Evolutionary conservation across 768 basidiomycete species (phyloP), one percentile per base, ranked within the genome.

Genomic region (Collybia nuda): DNA sequence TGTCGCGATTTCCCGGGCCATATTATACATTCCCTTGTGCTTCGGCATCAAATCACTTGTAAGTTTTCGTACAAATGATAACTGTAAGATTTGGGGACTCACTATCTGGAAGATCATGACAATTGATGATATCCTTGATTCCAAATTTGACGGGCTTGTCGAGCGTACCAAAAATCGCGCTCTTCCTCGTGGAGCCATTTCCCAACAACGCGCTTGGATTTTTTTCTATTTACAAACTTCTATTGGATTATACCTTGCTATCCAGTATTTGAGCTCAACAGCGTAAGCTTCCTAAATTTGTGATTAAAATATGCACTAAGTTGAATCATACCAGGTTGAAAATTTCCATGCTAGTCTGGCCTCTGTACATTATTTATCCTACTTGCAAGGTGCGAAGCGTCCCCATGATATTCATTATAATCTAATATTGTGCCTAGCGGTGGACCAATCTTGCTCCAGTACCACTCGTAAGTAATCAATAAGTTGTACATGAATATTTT

Each of bases 91-190:
- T 21, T 17, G n/a, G n/a, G n/a, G n/a, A 11, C 35, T n/a, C 29
- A 5, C 26, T n/a, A n/a, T n/a, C n/a, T n/a, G n/a, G n/a, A n/a
- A 67, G 66, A 66, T 67, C 11, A 67, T 67, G 66, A 64, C 65
- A 8, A 66, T 67, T 22, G 66, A 67, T 38, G 66, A 67, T 39
- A 55, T 67, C 12, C 55, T 67, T 8, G 65, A 67, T 50, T 54
- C 53, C 41, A 59, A 65, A 21, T 56, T 67, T 52, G 66, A 67
- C 29, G 58, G 37, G 5, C 17, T 62, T 19, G 66, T 67, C 14
- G 61, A 61, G 40, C 56, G 64, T 14, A 67, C 66, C 4, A 63
- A 58, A 46, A 45, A 54, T 1, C 56, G 66, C 1, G 53, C 66
- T 1, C 47, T 67, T 24, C 66, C 66, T 18, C 60, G 64, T 6